These are phyloP conservation scores for Coemansia sp. DNA, from an alignment of 371 early-diverging fungal genomes.

Conservation along the genomic window DNA sequence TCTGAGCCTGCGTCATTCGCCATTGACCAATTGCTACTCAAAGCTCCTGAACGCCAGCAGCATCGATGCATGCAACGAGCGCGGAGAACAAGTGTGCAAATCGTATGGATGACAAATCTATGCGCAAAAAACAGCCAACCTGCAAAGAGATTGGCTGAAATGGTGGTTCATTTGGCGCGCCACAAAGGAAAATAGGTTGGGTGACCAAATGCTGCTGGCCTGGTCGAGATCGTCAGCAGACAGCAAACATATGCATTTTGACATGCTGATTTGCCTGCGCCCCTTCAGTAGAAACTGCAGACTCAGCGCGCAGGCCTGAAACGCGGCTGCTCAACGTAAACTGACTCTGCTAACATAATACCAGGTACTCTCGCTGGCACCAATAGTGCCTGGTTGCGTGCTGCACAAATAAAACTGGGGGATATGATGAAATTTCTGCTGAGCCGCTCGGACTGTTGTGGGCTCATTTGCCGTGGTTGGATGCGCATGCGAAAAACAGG, in stretches of 20 bases:
- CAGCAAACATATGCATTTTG: background rate
- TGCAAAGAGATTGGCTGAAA: background rate
- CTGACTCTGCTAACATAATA: too few relatives aligned
- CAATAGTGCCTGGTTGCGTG: background rate
- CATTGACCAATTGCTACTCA: too few relatives aligned
- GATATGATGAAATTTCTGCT: background rate
- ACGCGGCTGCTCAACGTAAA: too few relatives aligned
- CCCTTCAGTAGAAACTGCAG: background rate
- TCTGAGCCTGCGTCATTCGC: background rate
- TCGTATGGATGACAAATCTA: background rate
- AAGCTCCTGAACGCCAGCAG: background rate
- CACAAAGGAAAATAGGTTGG: background rate
- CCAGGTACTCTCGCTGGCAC: background rate
- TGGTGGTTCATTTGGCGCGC: background rate
- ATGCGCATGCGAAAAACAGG: background rate
- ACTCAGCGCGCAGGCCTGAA: too few relatives aligned
- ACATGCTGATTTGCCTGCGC: background rate
- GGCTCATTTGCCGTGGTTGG: background rate
- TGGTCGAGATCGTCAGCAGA: too few relatives aligned
- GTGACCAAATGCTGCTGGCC: background rate
- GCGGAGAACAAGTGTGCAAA: background rate
- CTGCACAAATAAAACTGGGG: background rate
- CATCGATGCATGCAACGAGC: background rate
- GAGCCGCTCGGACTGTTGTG: background rate
- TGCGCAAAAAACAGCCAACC: background rate